Evolutionary conservation across 805 yeast genomes (phyloP).

Genomic region (Candida insectorum): DNA sequence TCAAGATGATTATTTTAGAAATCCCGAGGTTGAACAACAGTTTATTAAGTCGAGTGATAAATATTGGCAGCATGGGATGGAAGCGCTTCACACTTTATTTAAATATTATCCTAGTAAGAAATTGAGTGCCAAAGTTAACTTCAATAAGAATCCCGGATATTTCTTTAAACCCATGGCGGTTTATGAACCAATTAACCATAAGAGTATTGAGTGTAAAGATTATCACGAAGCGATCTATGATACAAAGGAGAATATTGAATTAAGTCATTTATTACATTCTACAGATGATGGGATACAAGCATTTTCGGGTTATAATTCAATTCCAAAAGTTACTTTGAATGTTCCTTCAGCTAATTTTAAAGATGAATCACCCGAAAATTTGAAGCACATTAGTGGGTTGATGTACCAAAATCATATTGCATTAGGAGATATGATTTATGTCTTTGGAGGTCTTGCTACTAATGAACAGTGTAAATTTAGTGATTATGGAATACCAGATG

Average conservation of each 20-base stretch:
- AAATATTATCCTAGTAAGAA: slow-evolving; percentile 16
- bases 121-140: slow-evolving; percentile 5
- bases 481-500: slow-evolving; percentile 29
- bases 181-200: slow-evolving; percentile 19
- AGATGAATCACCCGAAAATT: no score
- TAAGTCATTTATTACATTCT: slow-evolving; percentile 2
- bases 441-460: slow-evolving; percentile 36
- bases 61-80: slow-evolving; percentile 28
- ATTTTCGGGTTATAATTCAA: slow-evolving; percentile 24
- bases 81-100: slow-evolving; percentile 24
- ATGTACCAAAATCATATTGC: slow-evolving; percentile 33
- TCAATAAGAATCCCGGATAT: slow-evolving; percentile 2
- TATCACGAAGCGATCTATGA: background rate
- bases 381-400: slow-evolving; percentile 9
- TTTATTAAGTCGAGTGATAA: slow-evolving; percentile 1
- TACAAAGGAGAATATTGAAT: slow-evolving; percentile 1
- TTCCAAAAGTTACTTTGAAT: slow-evolving; percentile 24
- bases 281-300: slow-evolving; percentile 13
- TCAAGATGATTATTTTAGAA: no score
- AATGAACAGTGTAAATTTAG: slow-evolving; percentile 16
- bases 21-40: no score
- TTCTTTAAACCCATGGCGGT: slow-evolving; percentile 20
- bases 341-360: slow-evolving; percentile 11
- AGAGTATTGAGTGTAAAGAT: slow-evolving; percentile 3
- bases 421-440: slow-evolving; percentile 20